Base-by-base conservation (phyloP, 2,329 filamentous ascomycete species). In the Dothideomycetes sp. region DNA sequence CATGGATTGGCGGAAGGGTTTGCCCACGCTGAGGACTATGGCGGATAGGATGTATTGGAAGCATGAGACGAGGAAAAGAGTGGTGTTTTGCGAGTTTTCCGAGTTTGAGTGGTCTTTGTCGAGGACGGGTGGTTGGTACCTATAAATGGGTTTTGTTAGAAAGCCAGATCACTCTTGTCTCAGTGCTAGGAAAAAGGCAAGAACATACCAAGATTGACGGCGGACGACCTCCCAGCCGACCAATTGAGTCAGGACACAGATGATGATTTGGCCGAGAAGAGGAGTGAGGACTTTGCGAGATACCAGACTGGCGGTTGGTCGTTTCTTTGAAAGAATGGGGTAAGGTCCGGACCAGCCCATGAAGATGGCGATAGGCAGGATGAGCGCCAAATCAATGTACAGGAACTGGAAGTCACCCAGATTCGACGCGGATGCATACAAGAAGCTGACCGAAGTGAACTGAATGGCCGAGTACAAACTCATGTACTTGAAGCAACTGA, bases 401-500 rank as follows among this genome's bases (percentile, higher is more conserved):
- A 98, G 71, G 59, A 95, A 98, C 70, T 96, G 91, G 57, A 98
- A 96, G 60, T 98, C 91, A 35, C 91, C 93, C 5, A 98, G 69
- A 57, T 98, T 98, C 7, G 85, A 94, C 9, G 84, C 93, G 6
- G 80, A 87, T 5, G 87, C 84, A 61, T 98, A 98, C 12, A 98
- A 73, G 58, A 98, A 95, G 71, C 84, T 94, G 55, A 98, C 93
- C 1, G 85, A 86, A 6, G 86, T 94, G 67, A 98, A 98, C 61
- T 98, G 91, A 50, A 98, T 98, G n/a, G 91, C 89, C 2, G 88
- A 96, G 68, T 98, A 98, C 49, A 98, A 65, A 53, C 84, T 93
- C 93, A 98, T 98, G 64, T 94, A 98, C 68, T 96, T 98, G 74
- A 98, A 98, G 67, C 91, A 98, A 66, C 85, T 93, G 67, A 98